phyloP scores from a whole-genome alignment of 2,329 filamentous ascomycete genomes.

The Tolypocladium ophioglossoides region DNA sequence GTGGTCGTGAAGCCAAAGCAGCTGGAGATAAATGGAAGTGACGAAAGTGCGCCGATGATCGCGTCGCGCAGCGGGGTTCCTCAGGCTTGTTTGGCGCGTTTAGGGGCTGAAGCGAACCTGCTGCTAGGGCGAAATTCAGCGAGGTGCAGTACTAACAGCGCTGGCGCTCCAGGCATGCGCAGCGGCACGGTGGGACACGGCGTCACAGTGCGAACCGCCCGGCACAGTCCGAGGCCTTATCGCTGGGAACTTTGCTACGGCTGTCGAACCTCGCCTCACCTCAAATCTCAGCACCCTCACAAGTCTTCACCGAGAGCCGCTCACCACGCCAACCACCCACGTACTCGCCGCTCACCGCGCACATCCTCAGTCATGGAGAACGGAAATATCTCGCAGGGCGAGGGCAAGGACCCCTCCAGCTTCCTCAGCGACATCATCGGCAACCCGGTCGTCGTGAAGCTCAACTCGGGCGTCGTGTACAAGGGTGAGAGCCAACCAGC shows the following conservation, averaged over 20 bases:
- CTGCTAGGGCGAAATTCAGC: not conserved
- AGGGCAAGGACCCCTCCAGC: slow-evolving; percentile 84
- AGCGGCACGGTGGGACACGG: not conserved
- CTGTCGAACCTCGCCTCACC: not conserved
- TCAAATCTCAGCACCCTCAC: not conserved
- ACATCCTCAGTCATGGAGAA: slow-evolving; percentile 55
- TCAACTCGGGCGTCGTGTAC: slow-evolving; percentile 98
- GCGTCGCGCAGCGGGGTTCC: not conserved
- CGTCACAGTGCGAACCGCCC: not conserved
- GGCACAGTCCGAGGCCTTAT: not conserved
- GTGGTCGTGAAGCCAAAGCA: not conserved
- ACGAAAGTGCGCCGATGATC: not conserved
- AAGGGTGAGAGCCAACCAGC: slow-evolving; percentile 52
- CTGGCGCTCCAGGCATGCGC: not conserved
- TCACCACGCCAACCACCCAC: not conserved
- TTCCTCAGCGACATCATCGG: slow-evolving; percentile 94
- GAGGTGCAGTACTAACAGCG: not conserved
- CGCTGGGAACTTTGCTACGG: not conserved
- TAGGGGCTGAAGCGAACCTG: not conserved
- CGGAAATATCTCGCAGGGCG: slow-evolving; percentile 47
- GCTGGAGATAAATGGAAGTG: not conserved
- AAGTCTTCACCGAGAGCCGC: not conserved
- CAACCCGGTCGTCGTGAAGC: slow-evolving; percentile 86
- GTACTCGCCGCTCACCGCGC: not conserved
- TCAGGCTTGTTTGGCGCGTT: not conserved